Percentiles rank a stretch among this genome's conserved stretches.
Evolutionary conservation across 495 filamentous ascomycete genomes (phyloP).

Genomic region (Daldinia grandis): DNA sequence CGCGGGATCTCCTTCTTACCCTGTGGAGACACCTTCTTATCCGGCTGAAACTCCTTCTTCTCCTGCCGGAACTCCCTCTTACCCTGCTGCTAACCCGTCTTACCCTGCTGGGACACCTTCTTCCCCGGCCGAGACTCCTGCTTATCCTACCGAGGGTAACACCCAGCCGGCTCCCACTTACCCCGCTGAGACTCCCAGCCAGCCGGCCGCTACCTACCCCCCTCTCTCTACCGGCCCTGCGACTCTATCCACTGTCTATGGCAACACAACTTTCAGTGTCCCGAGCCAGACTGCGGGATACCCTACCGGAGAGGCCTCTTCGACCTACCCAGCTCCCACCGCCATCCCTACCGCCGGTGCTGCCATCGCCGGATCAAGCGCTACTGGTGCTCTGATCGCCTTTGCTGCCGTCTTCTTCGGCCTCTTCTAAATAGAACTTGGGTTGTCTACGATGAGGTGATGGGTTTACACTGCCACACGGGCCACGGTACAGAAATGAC

Average conservation of each 20-base stretch:
- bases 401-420: constrained; percentile 40
- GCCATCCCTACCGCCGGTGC: constrained; percentile 40
- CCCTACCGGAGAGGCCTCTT: constrained; percentile 19
- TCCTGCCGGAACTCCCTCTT: not conserved
- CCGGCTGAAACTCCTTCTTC: not conserved
- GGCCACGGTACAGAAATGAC: not conserved
- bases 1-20: constrained; percentile 1
- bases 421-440: constrained; percentile 30
- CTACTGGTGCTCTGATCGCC: constrained; percentile 34
- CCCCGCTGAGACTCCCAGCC: constrained; percentile 21
- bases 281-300: constrained; percentile 14
- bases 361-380: constrained; percentile 26
- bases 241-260: constrained; percentile 16
- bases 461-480: not conserved
- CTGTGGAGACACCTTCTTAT: constrained; percentile 14
- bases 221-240: not conserved
- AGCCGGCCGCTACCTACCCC: constrained; percentile 15
- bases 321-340: constrained; percentile 17
- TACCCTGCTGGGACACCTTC: not conserved
- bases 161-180: constrained; percentile 22
- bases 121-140: not conserved
- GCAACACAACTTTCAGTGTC: constrained; percentile 12
- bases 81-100: not conserved
- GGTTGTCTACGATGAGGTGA: not conserved
- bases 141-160: constrained; percentile 19